A percentile compares a stretch with the other conserved stretches of the same genome.
Conservation (phyloP, 208 protist species). For the Entamoeba histolytica region DNA sequence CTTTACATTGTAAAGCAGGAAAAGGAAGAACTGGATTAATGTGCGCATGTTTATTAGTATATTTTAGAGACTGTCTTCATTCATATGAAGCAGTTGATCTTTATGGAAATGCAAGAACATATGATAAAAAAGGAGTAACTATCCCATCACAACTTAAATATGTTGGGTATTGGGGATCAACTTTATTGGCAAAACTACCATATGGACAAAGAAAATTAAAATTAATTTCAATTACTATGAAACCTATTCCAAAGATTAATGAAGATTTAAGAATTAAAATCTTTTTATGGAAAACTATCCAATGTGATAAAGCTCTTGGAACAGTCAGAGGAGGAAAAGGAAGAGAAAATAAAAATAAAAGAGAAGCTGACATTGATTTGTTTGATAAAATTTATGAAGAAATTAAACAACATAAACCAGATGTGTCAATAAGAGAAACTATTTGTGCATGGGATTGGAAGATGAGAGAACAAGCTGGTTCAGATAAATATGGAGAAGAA, state of each 20-base stretch:
- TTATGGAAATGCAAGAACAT: background rate
- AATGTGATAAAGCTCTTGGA: background rate
- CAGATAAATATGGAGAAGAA: background rate
- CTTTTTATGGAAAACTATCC: background rate
- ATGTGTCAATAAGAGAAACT: background rate
- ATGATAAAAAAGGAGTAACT: background rate
- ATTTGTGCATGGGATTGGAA: background rate
- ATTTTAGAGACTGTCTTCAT: background rate
- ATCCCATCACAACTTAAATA: conserved; percentile 6
- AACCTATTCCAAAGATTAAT: background rate
- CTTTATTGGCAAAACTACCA: background rate
- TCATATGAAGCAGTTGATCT: background rate
- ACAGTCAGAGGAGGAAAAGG: background rate
- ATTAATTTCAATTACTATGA: background rate
- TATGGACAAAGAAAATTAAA: background rate
- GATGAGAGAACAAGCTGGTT: background rate
- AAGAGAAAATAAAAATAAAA: background rate
- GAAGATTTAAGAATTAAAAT: background rate
- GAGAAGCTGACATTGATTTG: background rate
- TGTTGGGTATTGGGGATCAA: background rate
- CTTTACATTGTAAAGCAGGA: conserved; percentile 7
- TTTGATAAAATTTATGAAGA: background rate
- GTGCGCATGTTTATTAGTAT: background rate
- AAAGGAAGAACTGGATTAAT: conserved; percentile 2
- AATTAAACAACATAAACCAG: background rate